Percentiles rank a stretch among this genome's conserved stretches.
phyloP scores from a whole-genome alignment of 2,329 filamentous ascomycete genomes.

The Penicillium concentricum region DNA sequence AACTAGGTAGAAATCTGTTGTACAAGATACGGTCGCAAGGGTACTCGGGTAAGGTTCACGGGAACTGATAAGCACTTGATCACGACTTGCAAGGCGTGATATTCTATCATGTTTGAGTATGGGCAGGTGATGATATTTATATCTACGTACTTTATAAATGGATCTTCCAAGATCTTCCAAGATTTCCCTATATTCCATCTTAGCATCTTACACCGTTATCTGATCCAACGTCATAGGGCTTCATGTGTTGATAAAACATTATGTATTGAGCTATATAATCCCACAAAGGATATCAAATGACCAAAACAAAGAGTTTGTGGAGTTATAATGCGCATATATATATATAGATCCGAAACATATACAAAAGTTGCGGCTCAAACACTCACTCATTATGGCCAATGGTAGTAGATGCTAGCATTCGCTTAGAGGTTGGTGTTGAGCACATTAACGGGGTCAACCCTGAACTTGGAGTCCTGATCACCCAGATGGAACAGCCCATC shows the following conservation, averaged over 20 bases:
- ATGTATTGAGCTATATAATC: neutral
- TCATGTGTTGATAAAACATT: neutral
- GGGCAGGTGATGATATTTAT: neutral
- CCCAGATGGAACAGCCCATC: constrained; percentile 18
- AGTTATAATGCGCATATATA: neutral
- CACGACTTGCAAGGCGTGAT: constrained; percentile 1
- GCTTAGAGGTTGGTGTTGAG: neutral
- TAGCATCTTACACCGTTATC: neutral
- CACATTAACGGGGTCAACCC: constrained; percentile 13
- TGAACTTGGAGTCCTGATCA: constrained; percentile 18
- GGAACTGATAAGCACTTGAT: constrained; percentile 3
- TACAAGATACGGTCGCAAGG: constrained; percentile 6
- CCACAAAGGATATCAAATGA: neutral
- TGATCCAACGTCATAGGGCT: constrained; percentile 3
- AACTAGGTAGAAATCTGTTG: neutral
- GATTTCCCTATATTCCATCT: neutral
- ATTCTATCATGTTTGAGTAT: neutral
- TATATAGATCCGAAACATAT: neutral
- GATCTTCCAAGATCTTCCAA: neutral
- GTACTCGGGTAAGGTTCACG: neutral
- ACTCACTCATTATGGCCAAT: neutral
- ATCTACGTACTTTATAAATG: neutral
- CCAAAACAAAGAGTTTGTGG: neutral
- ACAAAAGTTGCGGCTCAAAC: neutral
- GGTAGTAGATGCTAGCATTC: neutral